Evolutionary conservation across 2,329 filamentous ascomycete species (phyloP).

Genomic region (Proliferodiscus dingleyae): DNA sequence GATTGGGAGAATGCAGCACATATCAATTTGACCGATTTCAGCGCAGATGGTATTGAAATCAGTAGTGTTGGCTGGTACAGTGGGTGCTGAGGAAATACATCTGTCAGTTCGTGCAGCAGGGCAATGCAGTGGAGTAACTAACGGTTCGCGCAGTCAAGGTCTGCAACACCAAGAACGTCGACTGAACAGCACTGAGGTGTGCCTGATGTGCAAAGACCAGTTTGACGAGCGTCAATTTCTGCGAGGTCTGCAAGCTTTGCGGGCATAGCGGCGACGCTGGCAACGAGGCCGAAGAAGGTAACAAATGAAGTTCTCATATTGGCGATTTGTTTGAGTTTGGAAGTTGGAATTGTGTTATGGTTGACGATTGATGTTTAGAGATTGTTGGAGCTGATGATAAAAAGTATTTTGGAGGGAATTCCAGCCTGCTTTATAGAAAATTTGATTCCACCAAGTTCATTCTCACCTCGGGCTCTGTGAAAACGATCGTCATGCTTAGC

Average conservation of each 20-base stretch:
- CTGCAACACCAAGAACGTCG: constrained; percentile 52
- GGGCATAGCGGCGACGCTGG: constrained; percentile 23
- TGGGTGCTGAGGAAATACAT: no score
- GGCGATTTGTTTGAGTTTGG: constrained; percentile 20
- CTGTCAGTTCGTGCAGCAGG: not conserved
- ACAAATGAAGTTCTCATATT: constrained; percentile 22
- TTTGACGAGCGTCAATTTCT: constrained; percentile 35
- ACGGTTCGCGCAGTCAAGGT: constrained; percentile 54
- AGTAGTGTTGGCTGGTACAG: constrained; percentile 39
- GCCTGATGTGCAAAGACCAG: constrained; percentile 37
- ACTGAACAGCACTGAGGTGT: constrained; percentile 55
- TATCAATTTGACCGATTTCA: constrained; percentile 33
- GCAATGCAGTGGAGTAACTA: constrained; percentile 27
- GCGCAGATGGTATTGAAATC: constrained; percentile 26
- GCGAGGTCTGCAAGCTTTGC: constrained; percentile 29
- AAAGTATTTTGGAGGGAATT: constrained; percentile 9
- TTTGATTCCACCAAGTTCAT: constrained; percentile 43
- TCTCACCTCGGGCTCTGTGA: constrained; percentile 3
- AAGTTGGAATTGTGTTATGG: constrained; percentile 43
- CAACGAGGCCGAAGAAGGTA: constrained; percentile 9
- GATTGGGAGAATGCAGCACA: constrained; percentile 53
- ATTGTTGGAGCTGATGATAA: constrained; percentile 12
- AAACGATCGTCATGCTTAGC: constrained; percentile 5
- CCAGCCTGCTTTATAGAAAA: constrained; percentile 15
- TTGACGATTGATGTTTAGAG: constrained; percentile 5